Conservation (phyloP, 108 stramenopile genomes). For the Skeletonema marinoi region DNA sequence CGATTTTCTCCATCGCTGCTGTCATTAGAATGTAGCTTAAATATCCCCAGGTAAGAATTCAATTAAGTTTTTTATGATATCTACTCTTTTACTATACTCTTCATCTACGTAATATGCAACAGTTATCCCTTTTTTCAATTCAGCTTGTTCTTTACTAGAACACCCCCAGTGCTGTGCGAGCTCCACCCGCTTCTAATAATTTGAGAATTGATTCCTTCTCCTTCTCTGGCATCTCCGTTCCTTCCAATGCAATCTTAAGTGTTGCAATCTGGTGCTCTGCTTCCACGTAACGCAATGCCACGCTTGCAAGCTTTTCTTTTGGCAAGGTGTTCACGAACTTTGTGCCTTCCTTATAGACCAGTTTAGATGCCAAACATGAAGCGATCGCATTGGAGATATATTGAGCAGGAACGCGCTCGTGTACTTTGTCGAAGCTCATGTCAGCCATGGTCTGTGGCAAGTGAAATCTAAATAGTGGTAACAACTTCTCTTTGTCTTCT, state of each 20-base stretch:
- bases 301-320: slow-evolving; percentile 63
- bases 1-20: background rate
- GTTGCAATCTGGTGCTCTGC: slow-evolving; percentile 78
- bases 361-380: slow-evolving; percentile 88
- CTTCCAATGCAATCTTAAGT: slow-evolving; percentile 59
- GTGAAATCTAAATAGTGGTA: slow-evolving; percentile 86
- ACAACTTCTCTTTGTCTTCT: slow-evolving; percentile 68
- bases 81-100: background rate
- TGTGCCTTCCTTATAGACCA: slow-evolving; percentile 98
- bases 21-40: background rate
- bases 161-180: slow-evolving; percentile 72
- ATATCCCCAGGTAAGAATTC: background rate
- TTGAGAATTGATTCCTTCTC: slow-evolving; percentile 72
- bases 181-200: slow-evolving; percentile 83
- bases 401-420: slow-evolving; percentile 80
- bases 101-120: too few relatives aligned
- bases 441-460: slow-evolving; percentile 91
- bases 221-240: slow-evolving; percentile 61
- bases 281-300: slow-evolving; percentile 78
- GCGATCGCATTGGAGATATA: slow-evolving; percentile 95
- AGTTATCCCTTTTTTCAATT: too few relatives aligned
- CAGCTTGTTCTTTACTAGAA: slow-evolving; percentile 28
- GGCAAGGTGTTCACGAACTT: slow-evolving; percentile 86
- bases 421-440: slow-evolving; percentile 80
- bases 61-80: too few relatives aligned